A percentile compares a stretch with the other conserved stretches of the same genome.
These are phyloP conservation scores for Mariannaea elegans DNA, from an alignment of 2,329 filamentous ascomycete species.

Conservation along the genomic window DNA sequence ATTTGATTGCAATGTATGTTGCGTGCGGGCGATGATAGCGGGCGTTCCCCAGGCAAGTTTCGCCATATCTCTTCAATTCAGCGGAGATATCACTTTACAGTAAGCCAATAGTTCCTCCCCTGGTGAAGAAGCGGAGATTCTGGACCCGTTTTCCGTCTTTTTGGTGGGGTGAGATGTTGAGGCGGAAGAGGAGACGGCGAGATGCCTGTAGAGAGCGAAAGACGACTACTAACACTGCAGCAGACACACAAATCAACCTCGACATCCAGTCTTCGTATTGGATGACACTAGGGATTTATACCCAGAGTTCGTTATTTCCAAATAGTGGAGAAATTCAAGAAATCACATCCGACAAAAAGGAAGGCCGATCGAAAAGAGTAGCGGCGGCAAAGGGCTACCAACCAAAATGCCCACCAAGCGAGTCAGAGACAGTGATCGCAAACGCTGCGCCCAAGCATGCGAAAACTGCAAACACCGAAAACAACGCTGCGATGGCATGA, in stretches of 20 bases:
- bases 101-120: neutral
- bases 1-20: neutral
- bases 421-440: slow-evolving; percentile 36
- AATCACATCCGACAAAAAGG: neutral
- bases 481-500: slow-evolving; percentile 35
- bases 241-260: neutral
- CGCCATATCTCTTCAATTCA: neutral
- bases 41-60: neutral
- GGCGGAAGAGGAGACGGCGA: neutral
- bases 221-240: neutral
- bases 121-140: neutral
- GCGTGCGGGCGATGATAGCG: neutral
- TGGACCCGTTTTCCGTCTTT: too few species aligned
- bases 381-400: slow-evolving; percentile 11
- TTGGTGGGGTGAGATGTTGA: too few species aligned
- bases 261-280: neutral
- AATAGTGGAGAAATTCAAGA: neutral
- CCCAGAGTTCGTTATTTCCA: neutral
- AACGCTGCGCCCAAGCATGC: slow-evolving; percentile 38
- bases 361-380: neutral
- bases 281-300: neutral
- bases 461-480: slow-evolving; percentile 39
- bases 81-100: neutral
- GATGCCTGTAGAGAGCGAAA: neutral
- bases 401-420: slow-evolving; percentile 36